Evolutionary conservation across 768 basidiomycete species (phyloP).

Genomic region (Chalciporus sphaerocephalus): DNA sequence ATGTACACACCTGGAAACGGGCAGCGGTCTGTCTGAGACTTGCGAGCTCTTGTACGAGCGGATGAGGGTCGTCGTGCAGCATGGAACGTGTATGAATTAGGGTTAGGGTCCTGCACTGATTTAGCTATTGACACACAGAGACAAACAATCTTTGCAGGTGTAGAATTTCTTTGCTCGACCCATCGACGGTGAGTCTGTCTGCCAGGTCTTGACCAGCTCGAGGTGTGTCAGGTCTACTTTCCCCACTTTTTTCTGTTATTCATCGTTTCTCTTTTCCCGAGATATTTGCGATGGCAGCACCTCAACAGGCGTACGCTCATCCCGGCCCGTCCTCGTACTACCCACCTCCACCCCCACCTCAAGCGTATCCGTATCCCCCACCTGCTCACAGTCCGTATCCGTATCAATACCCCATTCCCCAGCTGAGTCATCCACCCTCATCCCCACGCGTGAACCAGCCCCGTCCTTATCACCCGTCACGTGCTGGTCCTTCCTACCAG

Average conservation of each 20-base stretch:
- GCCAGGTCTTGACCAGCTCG: too few relatives aligned
- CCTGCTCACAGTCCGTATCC: conserved; percentile 27
- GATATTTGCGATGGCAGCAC: conserved; percentile 19
- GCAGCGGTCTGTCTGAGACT: conserved; percentile 44
- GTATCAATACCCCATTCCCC: conserved; percentile 39
- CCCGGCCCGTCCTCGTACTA: conserved; percentile 29
- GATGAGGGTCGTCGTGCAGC: conserved; percentile 36
- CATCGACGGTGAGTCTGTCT: too few relatives aligned
- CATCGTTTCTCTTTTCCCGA: not conserved
- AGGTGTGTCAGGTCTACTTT: conserved; percentile 4
- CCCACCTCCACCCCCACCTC: conserved; percentile 24
- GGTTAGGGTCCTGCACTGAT: conserved; percentile 21
- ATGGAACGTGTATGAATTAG: not conserved
- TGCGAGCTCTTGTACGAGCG: conserved; percentile 42
- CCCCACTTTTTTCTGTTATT: conserved; percentile 5
- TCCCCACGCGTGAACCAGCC: conserved; percentile 35
- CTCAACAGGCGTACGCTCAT: conserved; percentile 25
- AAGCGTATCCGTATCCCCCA: conserved; percentile 36
- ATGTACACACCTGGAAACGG: conserved; percentile 44
- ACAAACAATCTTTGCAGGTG: conserved; percentile 13
- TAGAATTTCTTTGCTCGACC: conserved; percentile 14
- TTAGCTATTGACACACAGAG: conserved; percentile 8
- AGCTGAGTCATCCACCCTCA: conserved; percentile 35
- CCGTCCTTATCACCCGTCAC: conserved; percentile 35
- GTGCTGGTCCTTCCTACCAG: conserved; percentile 38